Evolutionary conservation across 352 stramenopile genomes (phyloP), one percentile per base, ranked within the genome.

Genomic region (Globisporangium sylvaticum): DNA sequence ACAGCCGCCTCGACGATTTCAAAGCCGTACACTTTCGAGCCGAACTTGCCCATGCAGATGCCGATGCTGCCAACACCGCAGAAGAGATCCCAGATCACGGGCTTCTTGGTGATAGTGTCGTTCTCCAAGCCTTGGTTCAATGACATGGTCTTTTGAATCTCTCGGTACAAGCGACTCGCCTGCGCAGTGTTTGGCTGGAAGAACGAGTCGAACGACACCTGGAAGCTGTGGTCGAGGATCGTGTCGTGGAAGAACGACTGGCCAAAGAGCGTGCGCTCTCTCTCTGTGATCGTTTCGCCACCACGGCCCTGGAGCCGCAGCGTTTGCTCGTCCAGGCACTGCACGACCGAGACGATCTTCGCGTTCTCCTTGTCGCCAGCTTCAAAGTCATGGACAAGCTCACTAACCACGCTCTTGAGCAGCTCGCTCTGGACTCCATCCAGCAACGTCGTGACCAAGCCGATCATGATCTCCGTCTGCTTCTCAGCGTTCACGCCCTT

Each of bases 1-100:
- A 94, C 80, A 1, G 85, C 85, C 12, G 73, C 76, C 10, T 81
- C 73, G 10, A 92, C 74, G 3, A 94, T 71, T 44, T 94, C 85
- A 67, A 94, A 88, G 24, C 85, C 85, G n/a, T 89, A 67, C 10
- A 92, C 72, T 58, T 76, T 74, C 20, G 72, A 63, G 0, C 74
- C 80, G 20, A 82, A 62, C 1, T 61, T 27, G 12, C 76, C 83
- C 72, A 92, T 79, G 50, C 83, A 94, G 65, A 94, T 92, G 8
- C 85, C 85, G 52, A 94, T 94, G 52, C 80, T 90, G 25, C 85
- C 85, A 9, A 94, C 85, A 25, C 85, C 85, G 65, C 85, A 94
- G 52, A 94, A 94, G 18, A 94, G 64, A 31, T 94, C 85, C 85
- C 85, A 94, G 1, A 94, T 70, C 0, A 94, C 71, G 2, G 83